Evolutionary conservation across 345 rosid species (phyloP), one percentile per base, ranked within the genome.

Genomic region (Trapa bicornis): DNA sequence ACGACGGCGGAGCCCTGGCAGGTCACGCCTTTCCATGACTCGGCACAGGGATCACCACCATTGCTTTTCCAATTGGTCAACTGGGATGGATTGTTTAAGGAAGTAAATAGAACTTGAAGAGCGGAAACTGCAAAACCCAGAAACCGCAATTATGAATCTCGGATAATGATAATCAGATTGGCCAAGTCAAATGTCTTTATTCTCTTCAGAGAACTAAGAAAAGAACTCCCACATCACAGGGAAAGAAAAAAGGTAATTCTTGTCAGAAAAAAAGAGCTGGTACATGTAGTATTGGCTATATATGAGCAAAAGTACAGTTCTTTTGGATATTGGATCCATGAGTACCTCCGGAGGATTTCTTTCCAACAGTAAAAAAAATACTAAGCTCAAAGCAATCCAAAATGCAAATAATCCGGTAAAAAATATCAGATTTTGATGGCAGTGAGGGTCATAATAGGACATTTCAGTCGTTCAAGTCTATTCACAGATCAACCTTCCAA

Each of bases 21-120:
- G 41, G 82, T 78, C 65, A 95, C 76, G 68, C 99, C 99, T 83
- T 80, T 86, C 99, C 99, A 95, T 65, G 97, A 84, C 77, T 91
- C 97, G 67, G 76, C 78, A 75, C 99, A 95, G n/a, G 97, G 99
- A 85, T 94, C 99, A 17, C 89, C 92, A 42, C 89, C 92, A 22
- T 65, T 75, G 75, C 63, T 82, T 65, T 84, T 89, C 99, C 99
- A 95, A 79, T 81, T 89, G 62, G 92, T 91, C 43, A 95, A 81
- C 85, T 87, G 85, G n/a, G 86, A 79, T 73, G 99, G 84, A 70
- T 85, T 83, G 74, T 87, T 87, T 61, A 95, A 73, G 67, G 99
- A 80, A 77, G 86, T 81, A 76, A 84, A 95, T 72, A 91, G 11
- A 47, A 84, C 86, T 74, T 89, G 99, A 74, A 95, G 84, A n/a